Conservation (phyloP, 768 basidiomycete species). For the Boletellus emodensis region DNA sequence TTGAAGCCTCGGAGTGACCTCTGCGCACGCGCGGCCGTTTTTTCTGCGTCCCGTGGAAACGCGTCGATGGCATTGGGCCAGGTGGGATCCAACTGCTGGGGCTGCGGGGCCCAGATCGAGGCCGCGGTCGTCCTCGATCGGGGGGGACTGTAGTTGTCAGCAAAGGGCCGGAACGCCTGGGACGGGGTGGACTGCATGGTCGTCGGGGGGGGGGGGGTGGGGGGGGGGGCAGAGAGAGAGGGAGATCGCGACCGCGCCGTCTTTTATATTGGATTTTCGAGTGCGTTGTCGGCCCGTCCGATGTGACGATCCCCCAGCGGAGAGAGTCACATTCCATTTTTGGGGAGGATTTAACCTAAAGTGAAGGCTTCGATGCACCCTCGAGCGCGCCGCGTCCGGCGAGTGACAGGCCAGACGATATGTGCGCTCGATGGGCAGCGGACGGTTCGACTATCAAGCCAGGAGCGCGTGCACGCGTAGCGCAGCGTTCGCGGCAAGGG, state of each 20-base stretch:
- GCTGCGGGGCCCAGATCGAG: constrained; percentile 84
- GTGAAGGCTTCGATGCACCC: constrained; percentile 29
- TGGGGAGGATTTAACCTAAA: constrained; percentile 28
- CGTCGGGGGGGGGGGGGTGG: constrained; percentile 29
- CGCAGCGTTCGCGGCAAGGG: no score
- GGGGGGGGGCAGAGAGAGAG: constrained; percentile 35
- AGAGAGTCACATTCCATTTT: constrained; percentile 31
- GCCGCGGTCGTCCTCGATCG: constrained; percentile 40
- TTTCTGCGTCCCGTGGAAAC: constrained; percentile 51
- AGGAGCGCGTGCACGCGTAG: no score
- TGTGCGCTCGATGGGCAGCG: constrained; percentile 11
- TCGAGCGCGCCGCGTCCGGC: constrained; percentile 17
- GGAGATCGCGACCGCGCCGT: constrained; percentile 16
- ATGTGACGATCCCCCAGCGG: constrained; percentile 30
- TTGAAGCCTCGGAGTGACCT: constrained; percentile 18
- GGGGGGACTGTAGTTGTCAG: constrained; percentile 40
- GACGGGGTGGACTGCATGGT: constrained; percentile 27
- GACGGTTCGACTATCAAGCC: constrained; percentile 24
- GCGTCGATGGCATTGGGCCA: constrained; percentile 69
- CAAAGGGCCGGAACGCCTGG: constrained; percentile 32
- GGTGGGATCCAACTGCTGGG: constrained; percentile 58
- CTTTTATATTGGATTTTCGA: constrained; percentile 35
- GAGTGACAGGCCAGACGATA: constrained; percentile 24
- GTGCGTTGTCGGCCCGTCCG: constrained; percentile 17
- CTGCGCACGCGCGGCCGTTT: constrained; percentile 32